Percentiles rank a stretch among this genome's conserved stretches.
Evolutionary conservation across 352 stramenopile genomes (phyloP).

Genomic region (Phytophthora agathidicida): DNA sequence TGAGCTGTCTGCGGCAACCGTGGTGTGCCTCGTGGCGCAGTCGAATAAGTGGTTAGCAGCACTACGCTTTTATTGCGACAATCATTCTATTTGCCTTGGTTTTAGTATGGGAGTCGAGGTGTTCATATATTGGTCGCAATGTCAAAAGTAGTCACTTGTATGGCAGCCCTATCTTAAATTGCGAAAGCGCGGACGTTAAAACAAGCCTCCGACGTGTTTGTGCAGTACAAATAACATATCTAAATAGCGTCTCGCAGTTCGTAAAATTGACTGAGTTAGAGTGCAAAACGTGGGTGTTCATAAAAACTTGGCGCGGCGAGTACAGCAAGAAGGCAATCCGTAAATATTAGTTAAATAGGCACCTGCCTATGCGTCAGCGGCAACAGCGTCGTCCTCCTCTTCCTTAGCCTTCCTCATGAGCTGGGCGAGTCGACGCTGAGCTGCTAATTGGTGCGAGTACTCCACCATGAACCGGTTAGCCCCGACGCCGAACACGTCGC

Average conservation of each 20-base stretch:
- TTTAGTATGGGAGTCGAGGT: too few relatives aligned
- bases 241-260: slow-evolving; percentile 6
- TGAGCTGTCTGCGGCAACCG: too few relatives aligned
- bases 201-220: slow-evolving; percentile 5
- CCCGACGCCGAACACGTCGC: slow-evolving; percentile 85
- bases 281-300: slow-evolving; percentile 9
- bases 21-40: too few relatives aligned
- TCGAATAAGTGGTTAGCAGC: too few relatives aligned
- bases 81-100: too few relatives aligned
- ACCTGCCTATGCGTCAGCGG: slow-evolving; percentile 26
- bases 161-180: too few relatives aligned
- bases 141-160: too few relatives aligned
- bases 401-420: slow-evolving; percentile 33
- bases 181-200: slow-evolving; percentile 13
- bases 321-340: too few relatives aligned
- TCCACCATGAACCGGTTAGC: slow-evolving; percentile 86
- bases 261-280: slow-evolving; percentile 7
- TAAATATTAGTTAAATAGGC: slow-evolving; percentile 36
- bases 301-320: slow-evolving; percentile 7
- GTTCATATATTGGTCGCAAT: too few relatives aligned
- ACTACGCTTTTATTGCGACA: too few relatives aligned
- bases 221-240: slow-evolving; percentile 9
- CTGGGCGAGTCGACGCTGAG: slow-evolving; percentile 27
- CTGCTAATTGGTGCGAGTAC: slow-evolving; percentile 71
- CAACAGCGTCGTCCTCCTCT: slow-evolving; percentile 19